Percentiles rank a stretch among this genome's conserved stretches.
These are phyloP conservation scores for Hypoxylon rubiginosum DNA, from an alignment of 2,329 filamentous ascomycete genomes.

Conservation along the genomic window DNA sequence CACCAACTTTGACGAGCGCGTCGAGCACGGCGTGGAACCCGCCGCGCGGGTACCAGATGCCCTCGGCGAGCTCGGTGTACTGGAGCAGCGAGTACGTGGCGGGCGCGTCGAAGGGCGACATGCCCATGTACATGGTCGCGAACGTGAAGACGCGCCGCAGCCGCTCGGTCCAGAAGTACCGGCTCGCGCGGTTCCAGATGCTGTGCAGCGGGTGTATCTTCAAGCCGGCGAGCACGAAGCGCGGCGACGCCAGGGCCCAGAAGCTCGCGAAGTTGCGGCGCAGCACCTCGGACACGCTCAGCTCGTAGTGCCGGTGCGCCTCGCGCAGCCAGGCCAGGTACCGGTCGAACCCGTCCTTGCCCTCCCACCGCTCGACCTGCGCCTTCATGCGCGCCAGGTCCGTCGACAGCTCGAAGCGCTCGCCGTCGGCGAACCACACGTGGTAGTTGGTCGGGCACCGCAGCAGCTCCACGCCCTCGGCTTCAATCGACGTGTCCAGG, in stretches of 20 bases:
- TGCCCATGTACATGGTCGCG: conserved; percentile 86
- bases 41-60: conserved; percentile 80
- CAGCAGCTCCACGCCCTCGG: conserved; percentile 75
- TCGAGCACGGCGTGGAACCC: conserved; percentile 77
- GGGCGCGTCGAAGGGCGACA: conserved; percentile 82
- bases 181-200: conserved; percentile 74
- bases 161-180: conserved; percentile 78
- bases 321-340: conserved; percentile 77
- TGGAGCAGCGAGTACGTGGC: conserved; percentile 80
- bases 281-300: conserved; percentile 75
- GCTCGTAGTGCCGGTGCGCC: conserved; percentile 77
- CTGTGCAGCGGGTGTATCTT: conserved; percentile 78
- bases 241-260: conserved; percentile 67
- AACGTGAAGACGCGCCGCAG: conserved; percentile 80
- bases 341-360: conserved; percentile 76
- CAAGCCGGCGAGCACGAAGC: conserved; percentile 70
- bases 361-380: conserved; percentile 80
- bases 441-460: conserved; percentile 84
- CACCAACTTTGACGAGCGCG: conserved; percentile 73
- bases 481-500: conserved; percentile 74
- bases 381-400: conserved; percentile 78
- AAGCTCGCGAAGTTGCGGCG: conserved; percentile 75
- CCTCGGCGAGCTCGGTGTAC: conserved; percentile 81
- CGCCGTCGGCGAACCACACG: conserved; percentile 78
- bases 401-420: conserved; percentile 73